phyloP scores from a whole-genome alignment of 495 filamentous ascomycete species.

The Penicillium lagena region DNA sequence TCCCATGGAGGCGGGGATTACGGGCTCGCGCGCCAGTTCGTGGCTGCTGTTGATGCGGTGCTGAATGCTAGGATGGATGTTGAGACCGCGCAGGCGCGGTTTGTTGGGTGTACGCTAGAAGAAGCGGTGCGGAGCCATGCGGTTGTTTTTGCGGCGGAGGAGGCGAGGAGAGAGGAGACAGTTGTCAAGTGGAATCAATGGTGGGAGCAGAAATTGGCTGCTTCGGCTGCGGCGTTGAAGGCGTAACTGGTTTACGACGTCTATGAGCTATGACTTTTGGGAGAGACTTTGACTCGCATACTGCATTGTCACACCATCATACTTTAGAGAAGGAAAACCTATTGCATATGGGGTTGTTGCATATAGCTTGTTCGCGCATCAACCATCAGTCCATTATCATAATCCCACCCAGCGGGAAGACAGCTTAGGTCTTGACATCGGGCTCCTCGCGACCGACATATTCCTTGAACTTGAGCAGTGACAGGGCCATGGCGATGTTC shows the following conservation, averaged over 20 bases:
- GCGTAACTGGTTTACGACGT: not conserved
- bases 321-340: too few relatives aligned
- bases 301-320: too few relatives aligned
- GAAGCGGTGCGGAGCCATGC: slow-evolving; percentile 86
- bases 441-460: slow-evolving; percentile 85
- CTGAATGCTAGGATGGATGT: slow-evolving; percentile 62
- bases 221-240: slow-evolving; percentile 8
- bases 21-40: slow-evolving; percentile 73
- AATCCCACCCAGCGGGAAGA: slow-evolving; percentile 19
- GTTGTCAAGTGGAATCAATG: slow-evolving; percentile 73
- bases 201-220: slow-evolving; percentile 54
- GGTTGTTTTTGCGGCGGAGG: slow-evolving; percentile 90
- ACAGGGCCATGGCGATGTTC: slow-evolving; percentile 75
- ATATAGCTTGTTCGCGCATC: too few relatives aligned
- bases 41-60: slow-evolving; percentile 74
- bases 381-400: too few relatives aligned
- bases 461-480: slow-evolving; percentile 83
- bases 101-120: slow-evolving; percentile 75
- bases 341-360: too few relatives aligned
- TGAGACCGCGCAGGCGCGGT: slow-evolving; percentile 63
- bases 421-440: slow-evolving; percentile 78
- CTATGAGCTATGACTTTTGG: slow-evolving; percentile 6
- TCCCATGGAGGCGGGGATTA: slow-evolving; percentile 83
- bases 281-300: too few relatives aligned
- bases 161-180: slow-evolving; percentile 62